phyloP scores from a whole-genome alignment of 208 protist genomes.

The Leishmania aethiopica region DNA sequence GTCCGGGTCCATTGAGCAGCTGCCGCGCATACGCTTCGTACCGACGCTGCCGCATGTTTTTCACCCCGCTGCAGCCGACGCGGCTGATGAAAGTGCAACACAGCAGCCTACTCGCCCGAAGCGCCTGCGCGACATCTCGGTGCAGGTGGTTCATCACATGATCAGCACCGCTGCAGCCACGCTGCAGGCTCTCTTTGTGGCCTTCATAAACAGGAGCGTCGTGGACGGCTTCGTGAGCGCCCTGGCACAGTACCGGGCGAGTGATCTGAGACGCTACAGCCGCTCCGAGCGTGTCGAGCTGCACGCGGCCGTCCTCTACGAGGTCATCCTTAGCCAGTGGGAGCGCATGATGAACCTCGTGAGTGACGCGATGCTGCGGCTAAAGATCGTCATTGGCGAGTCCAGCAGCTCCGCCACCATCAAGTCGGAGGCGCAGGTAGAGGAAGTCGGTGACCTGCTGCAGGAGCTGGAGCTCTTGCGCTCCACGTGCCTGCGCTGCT shows the following conservation, averaged over 20 bases:
- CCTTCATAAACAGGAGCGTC: slow-evolving; percentile 75
- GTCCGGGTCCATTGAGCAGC: slow-evolving; percentile 9
- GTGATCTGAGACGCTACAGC: slow-evolving; percentile 39
- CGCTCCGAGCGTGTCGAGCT: slow-evolving; percentile 70
- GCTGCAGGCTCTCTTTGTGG: slow-evolving; percentile 59
- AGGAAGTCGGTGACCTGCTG: slow-evolving; percentile 71
- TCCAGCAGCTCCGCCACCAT: slow-evolving; percentile 58
- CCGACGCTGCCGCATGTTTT: slow-evolving; percentile 33
- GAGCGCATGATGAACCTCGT: slow-evolving; percentile 71
- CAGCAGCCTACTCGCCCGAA: slow-evolving; percentile 1
- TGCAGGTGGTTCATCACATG: slow-evolving; percentile 63
- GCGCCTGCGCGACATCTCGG: slow-evolving; percentile 70
- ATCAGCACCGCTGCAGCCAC: slow-evolving; percentile 50
- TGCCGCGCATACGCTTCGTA: slow-evolving; percentile 44
- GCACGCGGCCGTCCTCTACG: slow-evolving; percentile 76
- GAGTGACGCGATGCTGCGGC: slow-evolving; percentile 62
- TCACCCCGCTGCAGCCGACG: neutral
- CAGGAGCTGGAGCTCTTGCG: slow-evolving; percentile 82
- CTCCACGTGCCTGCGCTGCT: slow-evolving; percentile 58
- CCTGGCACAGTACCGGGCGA: slow-evolving; percentile 57
- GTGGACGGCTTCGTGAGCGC: slow-evolving; percentile 57
- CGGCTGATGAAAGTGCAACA: neutral
- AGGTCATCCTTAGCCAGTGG: slow-evolving; percentile 83
- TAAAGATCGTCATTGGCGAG: slow-evolving; percentile 87
- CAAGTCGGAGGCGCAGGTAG: slow-evolving; percentile 48